These are phyloP conservation scores for Punctularia strigosozonata DNA, from an alignment of 768 basidiomycete genomes.

Conservation along the genomic window DNA sequence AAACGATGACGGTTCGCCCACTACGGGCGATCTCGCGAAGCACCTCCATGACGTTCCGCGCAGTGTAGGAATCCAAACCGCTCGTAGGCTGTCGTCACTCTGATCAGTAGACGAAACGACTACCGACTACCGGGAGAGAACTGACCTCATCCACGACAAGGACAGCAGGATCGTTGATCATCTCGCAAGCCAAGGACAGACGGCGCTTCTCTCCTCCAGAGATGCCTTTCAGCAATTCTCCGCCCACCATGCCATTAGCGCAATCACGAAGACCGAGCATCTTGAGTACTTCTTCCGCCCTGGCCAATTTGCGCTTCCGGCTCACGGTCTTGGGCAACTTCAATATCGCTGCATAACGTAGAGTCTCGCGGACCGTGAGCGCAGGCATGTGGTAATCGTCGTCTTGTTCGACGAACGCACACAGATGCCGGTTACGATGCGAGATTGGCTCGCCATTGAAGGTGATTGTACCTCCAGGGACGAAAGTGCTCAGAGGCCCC, in stretches of 20 bases:
- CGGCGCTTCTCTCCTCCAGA: conserved; percentile 38
- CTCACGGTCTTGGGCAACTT: conserved; percentile 21
- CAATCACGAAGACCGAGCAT: conserved; percentile 34
- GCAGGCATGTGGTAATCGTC: conserved; percentile 8
- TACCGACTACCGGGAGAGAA: too few relatives aligned
- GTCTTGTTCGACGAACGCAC: not conserved
- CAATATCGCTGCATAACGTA: conserved; percentile 27
- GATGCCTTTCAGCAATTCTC: conserved; percentile 29
- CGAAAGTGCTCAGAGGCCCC: too few relatives aligned
- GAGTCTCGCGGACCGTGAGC: conserved; percentile 16
- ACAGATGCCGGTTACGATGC: not conserved
- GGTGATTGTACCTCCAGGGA: not conserved
- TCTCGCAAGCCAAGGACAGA: conserved; percentile 31
- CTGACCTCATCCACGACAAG: conserved; percentile 26
- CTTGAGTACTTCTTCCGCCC: conserved; percentile 32
- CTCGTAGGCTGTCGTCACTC: conserved; percentile 5
- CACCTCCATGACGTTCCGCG: conserved; percentile 31
- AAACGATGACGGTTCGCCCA: conserved; percentile 27
- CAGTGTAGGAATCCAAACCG: conserved; percentile 33
- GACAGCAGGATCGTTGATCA: conserved; percentile 25
- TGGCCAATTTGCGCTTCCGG: conserved; percentile 21
- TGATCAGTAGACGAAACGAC: not conserved
- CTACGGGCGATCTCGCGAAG: conserved; percentile 25
- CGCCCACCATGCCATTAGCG: conserved; percentile 34
- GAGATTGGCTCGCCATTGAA: conserved; percentile 1